These are phyloP conservation scores for Globisporangium barbulae DNA, from an alignment of 352 stramenopile genomes.

Conservation along the genomic window DNA sequence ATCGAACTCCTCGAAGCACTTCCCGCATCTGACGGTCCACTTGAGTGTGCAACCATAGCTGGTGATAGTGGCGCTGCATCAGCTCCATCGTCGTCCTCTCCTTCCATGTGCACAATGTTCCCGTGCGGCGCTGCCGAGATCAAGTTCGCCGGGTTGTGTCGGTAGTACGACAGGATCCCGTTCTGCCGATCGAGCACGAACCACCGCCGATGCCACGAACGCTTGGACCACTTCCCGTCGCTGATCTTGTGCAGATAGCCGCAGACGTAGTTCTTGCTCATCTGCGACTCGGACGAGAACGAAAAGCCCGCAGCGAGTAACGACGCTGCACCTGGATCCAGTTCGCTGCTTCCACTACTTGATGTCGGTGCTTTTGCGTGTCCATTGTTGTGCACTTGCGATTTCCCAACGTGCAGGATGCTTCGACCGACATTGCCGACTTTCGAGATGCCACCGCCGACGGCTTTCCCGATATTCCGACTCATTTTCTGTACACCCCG, in stretches of 20 bases:
- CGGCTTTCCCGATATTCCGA: conserved; percentile 70
- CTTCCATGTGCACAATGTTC: conserved; percentile 76
- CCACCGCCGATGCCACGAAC: conserved; percentile 82
- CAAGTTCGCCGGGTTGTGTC: conserved; percentile 73
- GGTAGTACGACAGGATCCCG: conserved; percentile 78
- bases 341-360: conserved; percentile 15
- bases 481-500: conserved; percentile 73
- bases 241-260: conserved; percentile 86
- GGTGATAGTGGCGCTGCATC: not conserved
- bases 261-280: conserved; percentile 78
- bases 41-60: not conserved
- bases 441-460: conserved; percentile 75
- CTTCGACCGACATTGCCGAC: conserved; percentile 73
- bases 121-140: conserved; percentile 52
- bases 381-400: conserved; percentile 21
- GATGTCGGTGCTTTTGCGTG: conserved; percentile 9
- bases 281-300: conserved; percentile 77
- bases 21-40: not conserved
- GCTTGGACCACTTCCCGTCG: conserved; percentile 81
- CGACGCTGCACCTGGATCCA: conserved; percentile 29
- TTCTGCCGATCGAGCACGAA: conserved; percentile 79
- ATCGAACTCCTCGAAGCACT: not conserved
- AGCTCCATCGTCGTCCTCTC: conserved; percentile 26
- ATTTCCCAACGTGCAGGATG: conserved; percentile 72
- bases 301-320: conserved; percentile 45